Evolutionary conservation across 345 rosid genomes (phyloP).

Genomic region (Lenwebbia sp.): DNA sequence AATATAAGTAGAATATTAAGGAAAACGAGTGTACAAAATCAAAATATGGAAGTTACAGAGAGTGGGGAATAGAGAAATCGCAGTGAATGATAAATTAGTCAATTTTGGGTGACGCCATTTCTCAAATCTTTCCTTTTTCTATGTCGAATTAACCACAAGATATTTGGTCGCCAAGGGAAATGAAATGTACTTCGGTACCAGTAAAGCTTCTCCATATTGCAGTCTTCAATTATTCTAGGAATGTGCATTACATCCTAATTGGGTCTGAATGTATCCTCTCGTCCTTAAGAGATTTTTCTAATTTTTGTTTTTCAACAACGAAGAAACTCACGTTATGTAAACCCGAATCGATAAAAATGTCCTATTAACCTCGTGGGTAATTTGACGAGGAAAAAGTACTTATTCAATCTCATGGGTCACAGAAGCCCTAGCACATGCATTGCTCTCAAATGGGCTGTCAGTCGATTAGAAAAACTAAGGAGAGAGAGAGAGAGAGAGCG

Average conservation of each 20-base stretch:
- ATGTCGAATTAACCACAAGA: not conserved
- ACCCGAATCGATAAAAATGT: not conserved
- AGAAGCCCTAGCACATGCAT: not conserved
- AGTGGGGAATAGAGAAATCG: not conserved
- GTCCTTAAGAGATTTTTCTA: not conserved
- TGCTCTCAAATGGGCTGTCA: not conserved
- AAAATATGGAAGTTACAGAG: not conserved
- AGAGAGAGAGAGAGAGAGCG: not conserved
- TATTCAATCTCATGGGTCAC: not conserved
- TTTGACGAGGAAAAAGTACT: rapidly evolving
- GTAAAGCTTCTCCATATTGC: not conserved
- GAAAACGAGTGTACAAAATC: not conserved
- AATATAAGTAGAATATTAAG: not conserved
- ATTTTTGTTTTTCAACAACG: not conserved
- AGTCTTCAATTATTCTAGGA: not conserved
- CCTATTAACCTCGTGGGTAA: not conserved
- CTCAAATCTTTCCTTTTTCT: not conserved
- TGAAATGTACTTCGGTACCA: not conserved
- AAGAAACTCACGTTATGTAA: not conserved
- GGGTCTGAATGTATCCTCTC: not conserved
- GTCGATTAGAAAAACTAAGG: not conserved
- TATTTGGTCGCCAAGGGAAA: not conserved
- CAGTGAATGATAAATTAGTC: not conserved
- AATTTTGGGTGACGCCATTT: not conserved
- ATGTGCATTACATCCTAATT: not conserved